These are phyloP conservation scores for Penicillium aurantiogriseum DNA, from an alignment of 2,329 filamentous ascomycete species.

Conservation along the genomic window DNA sequence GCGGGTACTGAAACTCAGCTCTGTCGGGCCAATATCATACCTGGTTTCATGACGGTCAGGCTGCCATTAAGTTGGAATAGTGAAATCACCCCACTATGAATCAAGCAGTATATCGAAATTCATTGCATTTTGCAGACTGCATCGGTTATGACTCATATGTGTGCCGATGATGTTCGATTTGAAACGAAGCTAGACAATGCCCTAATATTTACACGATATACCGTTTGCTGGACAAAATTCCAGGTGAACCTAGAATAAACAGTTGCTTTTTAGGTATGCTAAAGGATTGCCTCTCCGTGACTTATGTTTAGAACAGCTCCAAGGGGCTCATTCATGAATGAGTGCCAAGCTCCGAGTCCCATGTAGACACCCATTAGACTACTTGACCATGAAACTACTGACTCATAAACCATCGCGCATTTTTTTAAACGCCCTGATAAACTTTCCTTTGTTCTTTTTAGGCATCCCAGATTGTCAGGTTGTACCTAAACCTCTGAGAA, in stretches of 20 bases:
- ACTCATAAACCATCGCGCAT: background rate
- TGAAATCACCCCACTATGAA: background rate
- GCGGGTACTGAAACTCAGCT: constrained; percentile 8
- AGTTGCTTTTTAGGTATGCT: background rate
- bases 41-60: background rate
- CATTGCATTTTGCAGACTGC: background rate
- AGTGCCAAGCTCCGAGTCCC: background rate
- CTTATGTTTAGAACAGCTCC: background rate
- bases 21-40: background rate
- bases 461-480: background rate
- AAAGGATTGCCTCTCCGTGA: no score
- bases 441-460: background rate
- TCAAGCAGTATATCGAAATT: background rate
- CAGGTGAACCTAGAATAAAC: background rate
- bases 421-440: no score
- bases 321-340: background rate
- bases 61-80: background rate
- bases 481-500: no score
- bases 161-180: background rate
- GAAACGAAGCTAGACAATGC: constrained; percentile 2
- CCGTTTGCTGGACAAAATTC: background rate
- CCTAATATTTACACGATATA: background rate
- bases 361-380: background rate
- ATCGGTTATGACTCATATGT: constrained; percentile 1
- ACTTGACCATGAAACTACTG: background rate